Evolutionary conservation across 2,329 filamentous ascomycete species (phyloP), one percentile per base, ranked within the genome.

Genomic region (Exophiala sideris): DNA sequence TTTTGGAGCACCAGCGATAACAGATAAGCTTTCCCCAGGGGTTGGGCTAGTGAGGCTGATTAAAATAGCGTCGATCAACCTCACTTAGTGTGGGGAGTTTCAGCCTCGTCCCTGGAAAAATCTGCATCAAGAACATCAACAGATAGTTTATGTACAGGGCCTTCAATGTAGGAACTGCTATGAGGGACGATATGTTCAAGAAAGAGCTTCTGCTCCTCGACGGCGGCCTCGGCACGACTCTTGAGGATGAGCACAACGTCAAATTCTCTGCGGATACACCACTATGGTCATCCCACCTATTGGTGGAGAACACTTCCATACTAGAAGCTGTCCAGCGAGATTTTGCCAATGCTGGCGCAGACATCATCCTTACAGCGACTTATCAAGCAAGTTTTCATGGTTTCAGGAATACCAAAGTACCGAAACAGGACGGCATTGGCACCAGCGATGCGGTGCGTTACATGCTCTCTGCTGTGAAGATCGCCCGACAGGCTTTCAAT

Each of bases 261-360:
- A 71, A 66, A 11, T 88, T 87, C 66, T 70, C 72, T 48, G 67
- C 71, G 24, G 72, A 69, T 9, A 80, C 76, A 7, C 85, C 85
- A 0, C 76, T 88, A 36, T 88, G 85, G 85, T 86, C 85, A 0
- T 84, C 83, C 0, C 79, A 87, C 63, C 75, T 87, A 5, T 76
- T 88, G n/a, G 64, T 86, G 49, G 72, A 77, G 34, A 73, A 78
- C 59, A 76, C 73, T 2, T 60, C 71, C 6, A 81, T 76, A 1
- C 76, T 86, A 7, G 68, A 75, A 54, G 69, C 70, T 29, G 84
- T 81, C 65, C 84, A 86, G 64, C 64, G 65, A 48, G 78, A 79
- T 59, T 86, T 86, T 65, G 75, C 71, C 48, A 56, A 64, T 6
- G 77, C 80, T 1, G 83, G 82, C 34, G 79, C 80, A 51, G 82